Base-by-base conservation (phyloP, 208 protist genomes). In the Crithidia thermophila region DNA sequence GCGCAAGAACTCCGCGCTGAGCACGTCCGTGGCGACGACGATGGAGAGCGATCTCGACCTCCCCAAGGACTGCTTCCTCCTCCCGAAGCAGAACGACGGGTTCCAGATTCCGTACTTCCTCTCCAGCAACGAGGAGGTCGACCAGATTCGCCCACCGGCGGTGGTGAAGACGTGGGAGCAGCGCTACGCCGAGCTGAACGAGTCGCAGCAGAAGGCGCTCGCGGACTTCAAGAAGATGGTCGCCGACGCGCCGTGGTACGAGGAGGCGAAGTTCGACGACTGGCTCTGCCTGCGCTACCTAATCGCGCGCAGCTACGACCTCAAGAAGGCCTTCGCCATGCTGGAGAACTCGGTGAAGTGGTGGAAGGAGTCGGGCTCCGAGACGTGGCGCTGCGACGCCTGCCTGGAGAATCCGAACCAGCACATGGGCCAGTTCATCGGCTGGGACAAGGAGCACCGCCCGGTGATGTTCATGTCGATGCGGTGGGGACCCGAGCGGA, bases 401-500 rank as follows among this genome's bases (percentile, higher is more conserved):
- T 94, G 88, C 60, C 40, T 81, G 31, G 50, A 74, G 49, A 63
- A 94, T 67, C 84, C 89, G 9, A 87, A 88, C 51, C 36, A 78
- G n/a, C 89, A 94, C 77, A 81, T 90, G 74, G 78, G 79, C 30
- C 86, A 94, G 67, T 94, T 94, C 55, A 72, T 90, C 6, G 89
- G 89, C 14, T 94, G 89, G 89, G 89, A 94, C 58, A 45, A 67
- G 25, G 67, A 85, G 62, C 45, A 90, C 67, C 85, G 86, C 10
- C 89, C 89, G 1, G 83, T 94, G 18, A 79, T 91, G 74, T 90
- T 89, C 62, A 91, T 91, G 86, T 84, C 89, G 10, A 93, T 94
- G 86, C 86, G 84, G 16, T 91, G 83, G 85, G 89, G 84, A 23
- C 84, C 84, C 4, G 89, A 92, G 37, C 78, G 89, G 3, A 90